Conservation (phyloP, 495 filamentous ascomycete genomes). For the Trichoderma gamsii region DNA sequence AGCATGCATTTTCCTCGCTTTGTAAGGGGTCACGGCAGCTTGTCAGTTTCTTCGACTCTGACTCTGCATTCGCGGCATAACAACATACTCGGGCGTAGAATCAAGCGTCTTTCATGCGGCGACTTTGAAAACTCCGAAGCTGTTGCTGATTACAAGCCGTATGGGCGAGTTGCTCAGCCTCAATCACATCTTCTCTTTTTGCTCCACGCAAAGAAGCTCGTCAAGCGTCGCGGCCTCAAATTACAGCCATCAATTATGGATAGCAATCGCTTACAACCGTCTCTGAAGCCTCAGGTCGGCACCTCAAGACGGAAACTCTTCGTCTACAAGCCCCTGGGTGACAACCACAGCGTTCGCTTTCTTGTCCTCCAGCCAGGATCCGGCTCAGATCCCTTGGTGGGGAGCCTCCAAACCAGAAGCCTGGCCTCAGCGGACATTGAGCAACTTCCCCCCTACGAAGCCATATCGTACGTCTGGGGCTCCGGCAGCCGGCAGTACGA, state of each 20-base stretch:
- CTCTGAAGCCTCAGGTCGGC: background rate
- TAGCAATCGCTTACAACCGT: background rate
- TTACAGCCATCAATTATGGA: background rate
- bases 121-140: background rate
- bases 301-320: background rate
- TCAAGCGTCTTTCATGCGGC: background rate
- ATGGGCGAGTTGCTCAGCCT: background rate
- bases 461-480: constrained; percentile 17
- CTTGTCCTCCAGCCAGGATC: background rate
- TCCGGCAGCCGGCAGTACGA: background rate
- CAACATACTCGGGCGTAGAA: background rate
- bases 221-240: background rate
- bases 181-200: background rate
- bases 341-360: background rate
- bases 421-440: background rate
- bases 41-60: background rate
- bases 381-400: background rate
- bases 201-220: background rate
- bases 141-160: background rate
- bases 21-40: background rate
- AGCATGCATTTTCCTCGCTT: background rate
- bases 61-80: background rate
- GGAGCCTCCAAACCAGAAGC: background rate
- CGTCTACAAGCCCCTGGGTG: background rate
- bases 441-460: constrained; percentile 4